These are phyloP conservation scores for Aspergillus affinis DNA, from an alignment of 495 filamentous ascomycete species.

Conservation along the genomic window DNA sequence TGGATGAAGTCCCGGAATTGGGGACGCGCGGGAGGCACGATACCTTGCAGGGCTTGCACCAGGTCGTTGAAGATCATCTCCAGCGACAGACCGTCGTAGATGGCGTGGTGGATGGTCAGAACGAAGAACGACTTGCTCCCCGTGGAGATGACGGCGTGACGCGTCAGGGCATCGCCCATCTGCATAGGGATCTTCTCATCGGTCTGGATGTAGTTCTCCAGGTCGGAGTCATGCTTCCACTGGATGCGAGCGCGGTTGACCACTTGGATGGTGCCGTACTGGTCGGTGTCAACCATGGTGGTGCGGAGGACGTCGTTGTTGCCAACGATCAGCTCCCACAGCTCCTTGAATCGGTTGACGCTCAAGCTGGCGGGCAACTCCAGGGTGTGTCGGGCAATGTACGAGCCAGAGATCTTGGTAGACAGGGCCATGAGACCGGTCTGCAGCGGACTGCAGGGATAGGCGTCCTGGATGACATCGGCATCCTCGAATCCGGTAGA, in stretches of 20 bases:
- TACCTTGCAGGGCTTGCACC: slow-evolving; percentile 12
- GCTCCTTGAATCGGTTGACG: slow-evolving; percentile 31
- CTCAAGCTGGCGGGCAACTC: slow-evolving; percentile 12
- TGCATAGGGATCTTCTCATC: slow-evolving; percentile 40
- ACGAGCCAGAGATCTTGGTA: slow-evolving; percentile 35
- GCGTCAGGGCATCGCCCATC: slow-evolving; percentile 43
- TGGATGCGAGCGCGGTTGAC: slow-evolving; percentile 23
- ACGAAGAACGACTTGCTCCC: slow-evolving; percentile 13
- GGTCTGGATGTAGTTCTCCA: slow-evolving; percentile 38
- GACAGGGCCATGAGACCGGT: slow-evolving; percentile 20
- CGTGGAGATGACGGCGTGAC: slow-evolving; percentile 38
- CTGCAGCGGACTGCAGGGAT: slow-evolving; percentile 28
- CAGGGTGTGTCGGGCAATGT: slow-evolving; percentile 40
- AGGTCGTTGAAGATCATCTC: slow-evolving; percentile 21
- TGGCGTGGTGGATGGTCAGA: slow-evolving; percentile 22
- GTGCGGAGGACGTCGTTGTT: slow-evolving; percentile 52
- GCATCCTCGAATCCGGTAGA: slow-evolving; percentile 13
- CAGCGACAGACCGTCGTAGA: slow-evolving; percentile 27
- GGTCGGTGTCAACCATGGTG: slow-evolving; percentile 29
- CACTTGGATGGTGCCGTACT: slow-evolving; percentile 50
- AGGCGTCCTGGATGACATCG: slow-evolving; percentile 29
- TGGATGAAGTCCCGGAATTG: slow-evolving; percentile 26
- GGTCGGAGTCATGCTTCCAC: slow-evolving; percentile 22
- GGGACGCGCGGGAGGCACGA: slow-evolving; percentile 7
- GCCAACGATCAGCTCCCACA: slow-evolving; percentile 36